Percentiles rank a stretch among this genome's conserved stretches.
Evolutionary conservation across 2,329 filamentous ascomycete genomes (phyloP).

Genomic region (Fusarium pseudograminearum): DNA sequence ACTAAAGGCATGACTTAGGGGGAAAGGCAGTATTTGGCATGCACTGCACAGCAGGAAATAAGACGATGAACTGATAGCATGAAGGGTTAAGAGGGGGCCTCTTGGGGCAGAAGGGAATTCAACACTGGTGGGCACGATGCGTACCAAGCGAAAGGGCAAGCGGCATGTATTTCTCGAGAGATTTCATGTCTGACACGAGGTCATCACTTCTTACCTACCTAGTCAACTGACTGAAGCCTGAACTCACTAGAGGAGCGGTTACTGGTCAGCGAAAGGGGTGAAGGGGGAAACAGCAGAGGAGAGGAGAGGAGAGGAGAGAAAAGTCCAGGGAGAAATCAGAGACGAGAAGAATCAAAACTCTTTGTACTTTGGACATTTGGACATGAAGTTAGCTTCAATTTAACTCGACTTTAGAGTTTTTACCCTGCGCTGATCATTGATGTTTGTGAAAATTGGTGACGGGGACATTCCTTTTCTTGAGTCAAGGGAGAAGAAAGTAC

Average conservation of each 20-base stretch:
- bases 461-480: slow-evolving; percentile 34
- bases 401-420: not conserved
- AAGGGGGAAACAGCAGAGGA: not conserved
- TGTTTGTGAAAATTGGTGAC: slow-evolving; percentile 10
- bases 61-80: slow-evolving; percentile 18
- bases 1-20: slow-evolving; percentile 39
- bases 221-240: slow-evolving; percentile 2
- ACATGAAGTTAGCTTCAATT: not conserved
- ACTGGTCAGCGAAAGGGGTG: not conserved
- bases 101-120: slow-evolving; percentile 6
- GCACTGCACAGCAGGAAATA: slow-evolving; percentile 20
- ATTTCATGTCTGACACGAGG: not conserved
- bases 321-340: slow-evolving; percentile 15
- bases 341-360: slow-evolving; percentile 23
- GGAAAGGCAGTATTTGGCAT: slow-evolving; percentile 39
- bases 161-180: slow-evolving; percentile 17
- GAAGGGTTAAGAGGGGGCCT: not conserved
- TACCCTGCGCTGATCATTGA: slow-evolving; percentile 9
- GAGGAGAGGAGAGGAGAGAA: slow-evolving; percentile 4
- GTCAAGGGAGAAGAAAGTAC: slow-evolving; percentile 19
- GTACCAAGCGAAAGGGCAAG: not conserved
- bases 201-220: not conserved
- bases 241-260: not conserved
- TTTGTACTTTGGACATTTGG: slow-evolving; percentile 6
- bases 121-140: not conserved